Percentiles rank a stretch among this genome's conserved stretches.
Conservation (phyloP, 139 green algal species). For the Auxenochlorella pyrenoidosa region DNA sequence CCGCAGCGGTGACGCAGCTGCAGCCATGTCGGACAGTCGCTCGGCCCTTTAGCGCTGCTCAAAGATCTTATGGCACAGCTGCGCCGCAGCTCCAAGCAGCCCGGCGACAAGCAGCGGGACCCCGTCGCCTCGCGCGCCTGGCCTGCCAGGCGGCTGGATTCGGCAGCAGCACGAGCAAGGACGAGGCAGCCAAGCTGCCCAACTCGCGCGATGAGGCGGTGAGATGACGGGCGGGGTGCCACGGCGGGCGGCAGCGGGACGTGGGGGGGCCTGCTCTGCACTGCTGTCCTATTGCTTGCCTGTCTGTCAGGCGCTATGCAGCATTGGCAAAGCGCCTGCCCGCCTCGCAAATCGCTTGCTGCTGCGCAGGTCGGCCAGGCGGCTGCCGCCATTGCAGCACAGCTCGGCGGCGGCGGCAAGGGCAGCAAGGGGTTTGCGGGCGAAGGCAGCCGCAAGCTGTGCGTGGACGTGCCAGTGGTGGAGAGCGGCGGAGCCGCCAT, state of each 20-base stretch:
- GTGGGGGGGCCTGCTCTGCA: background rate
- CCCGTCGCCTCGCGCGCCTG: background rate
- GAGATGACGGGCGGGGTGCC: background rate
- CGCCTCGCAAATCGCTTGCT: background rate
- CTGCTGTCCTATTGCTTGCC: too few relatives aligned
- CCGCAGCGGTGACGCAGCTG: too few relatives aligned
- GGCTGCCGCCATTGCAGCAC: constrained; percentile 11
- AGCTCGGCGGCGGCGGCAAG: constrained; percentile 25
- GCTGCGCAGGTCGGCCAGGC: constrained; percentile 24
- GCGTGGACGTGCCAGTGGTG: constrained; percentile 42
- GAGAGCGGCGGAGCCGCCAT: constrained; percentile 14
- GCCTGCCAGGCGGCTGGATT: background rate
- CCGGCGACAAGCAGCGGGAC: too few relatives aligned
- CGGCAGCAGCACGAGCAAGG: background rate
- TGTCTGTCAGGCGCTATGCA: too few relatives aligned
- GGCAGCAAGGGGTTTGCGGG: constrained; percentile 36
- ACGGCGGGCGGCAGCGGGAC: background rate
- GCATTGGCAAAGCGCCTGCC: background rate
- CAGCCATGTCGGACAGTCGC: too few relatives aligned
- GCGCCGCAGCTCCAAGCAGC: too few relatives aligned
- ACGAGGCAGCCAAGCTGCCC: background rate
- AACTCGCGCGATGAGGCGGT: constrained; percentile 13
- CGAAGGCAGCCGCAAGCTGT: background rate
- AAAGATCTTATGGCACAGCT: too few relatives aligned
- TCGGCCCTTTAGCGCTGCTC: too few relatives aligned